Evolutionary conservation across 257 asterid genomes (phyloP), one percentile per base, ranked within the genome.

Genomic region (Salvia rosmarinus): DNA sequence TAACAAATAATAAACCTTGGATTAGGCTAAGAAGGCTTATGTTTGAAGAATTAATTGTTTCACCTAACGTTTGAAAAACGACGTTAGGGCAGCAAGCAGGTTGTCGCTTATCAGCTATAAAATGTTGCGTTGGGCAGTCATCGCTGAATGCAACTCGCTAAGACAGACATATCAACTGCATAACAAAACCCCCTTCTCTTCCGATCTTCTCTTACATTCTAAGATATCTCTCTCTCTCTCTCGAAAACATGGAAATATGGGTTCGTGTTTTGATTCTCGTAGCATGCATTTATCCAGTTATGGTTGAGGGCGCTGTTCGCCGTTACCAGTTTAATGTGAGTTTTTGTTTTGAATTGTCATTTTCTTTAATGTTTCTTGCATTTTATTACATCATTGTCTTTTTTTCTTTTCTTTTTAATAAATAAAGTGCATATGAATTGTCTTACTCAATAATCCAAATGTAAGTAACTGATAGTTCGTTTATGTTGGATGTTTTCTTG

Each of bases 251-350:
- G 96, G 84, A 17, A 69, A 44, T 62, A 19, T 72, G 79, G 85
- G 63, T 79, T 76, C 84, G 85, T 1, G 72, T 67, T 47, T 64
- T 86, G 59, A 56, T 88, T 75, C 61, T 92, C 69, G 77, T 84
- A 25, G 66, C 86, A 50, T 77, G 74, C 47, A 70, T 84, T 4
- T 17, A 68, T 58, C 91, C 90, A 0, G 69, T 76, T 25, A 4
- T 82, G 5, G 89, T 83, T 19, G 82, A 90, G 42, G 80, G 82
- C 67, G 74, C 77, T 30, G 88, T 90, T 80, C 97, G 98, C 12
- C 88, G 76, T 59, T 92, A 90, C 85, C 91, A 84, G 75, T 90
- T 92, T 75, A 88, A 92, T 50, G 98, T 90, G 80, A 90, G 98
- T 79, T 47, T 6, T 2, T 11, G n/a, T 17, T 30, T 16, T 37